Base-by-base conservation (phyloP, 140 eudicot species). In the Oenanthe javanica region DNA sequence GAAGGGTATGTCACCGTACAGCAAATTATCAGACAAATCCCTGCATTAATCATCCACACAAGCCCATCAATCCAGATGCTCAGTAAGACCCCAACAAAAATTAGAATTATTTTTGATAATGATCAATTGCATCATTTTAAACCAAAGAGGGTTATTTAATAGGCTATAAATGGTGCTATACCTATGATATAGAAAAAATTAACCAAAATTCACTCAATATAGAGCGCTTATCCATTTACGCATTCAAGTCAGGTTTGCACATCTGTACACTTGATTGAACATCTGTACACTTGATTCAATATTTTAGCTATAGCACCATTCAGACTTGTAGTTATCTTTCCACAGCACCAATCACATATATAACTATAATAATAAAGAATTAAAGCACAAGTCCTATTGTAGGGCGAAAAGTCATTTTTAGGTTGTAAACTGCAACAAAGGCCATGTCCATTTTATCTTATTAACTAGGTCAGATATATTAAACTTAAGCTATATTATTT, bases 1-100 rank as follows among this genome's bases (percentile, higher is more conserved):
- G 64, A 93, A 93, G 11, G 98, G 98, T 78, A 93, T 86, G 82
- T 91, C 97, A 4, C 98, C 98, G 16, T 84, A 86, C 42, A 93
- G 87, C 89, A 87, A 15, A 77, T 93, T 93, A 78, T 89, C 91
- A 18, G 98, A 93, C 40, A 93, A 87, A 52, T 93, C 98, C 47
- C 98, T 93, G 86, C 81, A 86, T 74, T 50, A 9, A 88, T 43
- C 38, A 27, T 74, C 43, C 59, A 74, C 3, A 67, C 16, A 66
- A 9, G 45, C 13, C 46, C 50, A 25, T 4, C 3, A 9, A 23
- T 4, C 3, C 25, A 71, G 50, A 27, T 66, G 18, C 43, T 66
- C 27, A 66, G 2, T 27, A n/a, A n/a, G 1, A 13, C 63, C 63
- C n/a, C 19, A 54, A 2, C 63, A 18, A 13, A 54, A 0, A 14